Percentiles rank a stretch among this genome's conserved stretches.
Evolutionary conservation across 1,284 basidiomycete species (phyloP).

Genomic region (Apiotrichum domesticum): DNA sequence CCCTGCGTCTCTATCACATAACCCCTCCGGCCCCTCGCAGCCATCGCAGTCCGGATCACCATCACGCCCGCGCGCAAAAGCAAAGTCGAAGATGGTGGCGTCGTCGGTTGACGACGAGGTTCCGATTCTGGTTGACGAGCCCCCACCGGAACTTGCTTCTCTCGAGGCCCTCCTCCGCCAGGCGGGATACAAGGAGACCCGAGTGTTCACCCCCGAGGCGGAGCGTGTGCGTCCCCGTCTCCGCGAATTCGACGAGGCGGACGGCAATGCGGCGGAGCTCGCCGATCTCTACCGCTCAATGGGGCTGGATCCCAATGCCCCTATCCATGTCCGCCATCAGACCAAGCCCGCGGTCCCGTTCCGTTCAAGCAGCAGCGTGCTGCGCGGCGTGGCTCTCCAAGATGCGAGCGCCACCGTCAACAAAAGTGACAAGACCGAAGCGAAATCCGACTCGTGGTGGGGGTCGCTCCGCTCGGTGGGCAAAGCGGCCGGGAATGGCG

Average conservation of each 20-base stretch:
- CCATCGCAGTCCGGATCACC: slow-evolving; percentile 5
- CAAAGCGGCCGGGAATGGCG: slow-evolving; percentile 7
- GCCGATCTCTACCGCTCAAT: slow-evolving; percentile 32
- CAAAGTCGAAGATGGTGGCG: too few species aligned
- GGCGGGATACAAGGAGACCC: slow-evolving; percentile 82
- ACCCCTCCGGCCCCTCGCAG: slow-evolving; percentile 19
- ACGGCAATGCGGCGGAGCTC: slow-evolving; percentile 30
- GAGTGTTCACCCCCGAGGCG: slow-evolving; percentile 73
- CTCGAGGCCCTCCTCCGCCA: slow-evolving; percentile 74
- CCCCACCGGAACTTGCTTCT: slow-evolving; percentile 49
- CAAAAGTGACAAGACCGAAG: not conserved
- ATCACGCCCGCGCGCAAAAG: too few species aligned
- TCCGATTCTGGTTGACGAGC: slow-evolving; percentile 13
- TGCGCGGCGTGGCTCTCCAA: slow-evolving; percentile 17
- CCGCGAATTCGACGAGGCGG: slow-evolving; percentile 27
- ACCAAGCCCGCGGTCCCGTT: slow-evolving; percentile 11
- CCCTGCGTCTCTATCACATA: slow-evolving; percentile 19
- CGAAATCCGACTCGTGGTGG: slow-evolving; percentile 23
- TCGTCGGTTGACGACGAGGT: slow-evolving; percentile 25
- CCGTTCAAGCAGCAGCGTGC: slow-evolving; percentile 15
- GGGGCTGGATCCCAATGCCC: slow-evolving; percentile 18
- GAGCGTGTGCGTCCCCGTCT: slow-evolving; percentile 51
- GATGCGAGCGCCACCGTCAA: slow-evolving; percentile 8
- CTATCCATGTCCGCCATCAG: slow-evolving; percentile 12
- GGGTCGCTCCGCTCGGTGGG: slow-evolving; percentile 6